Conservation (phyloP, 2,329 filamentous ascomycete genomes). For the Pseudocercospora eumusae region DNA sequence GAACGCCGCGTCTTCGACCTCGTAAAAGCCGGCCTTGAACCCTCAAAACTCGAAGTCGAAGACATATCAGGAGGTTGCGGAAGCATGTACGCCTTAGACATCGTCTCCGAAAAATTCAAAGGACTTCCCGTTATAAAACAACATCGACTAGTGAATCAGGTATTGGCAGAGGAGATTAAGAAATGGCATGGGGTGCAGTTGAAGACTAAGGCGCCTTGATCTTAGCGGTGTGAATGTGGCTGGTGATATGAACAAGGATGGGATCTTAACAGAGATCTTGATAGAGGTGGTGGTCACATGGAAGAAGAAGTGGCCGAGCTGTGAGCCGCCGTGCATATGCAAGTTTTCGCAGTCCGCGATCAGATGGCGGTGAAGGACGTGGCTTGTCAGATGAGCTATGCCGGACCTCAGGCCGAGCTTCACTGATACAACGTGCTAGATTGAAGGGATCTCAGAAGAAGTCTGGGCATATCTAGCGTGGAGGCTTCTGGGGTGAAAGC, state of each 20-base stretch:
- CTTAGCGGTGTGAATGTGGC: not conserved
- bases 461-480: too few species aligned
- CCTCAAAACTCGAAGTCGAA: conserved; percentile 59
- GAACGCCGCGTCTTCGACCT: conserved; percentile 53
- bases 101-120: conserved; percentile 69
- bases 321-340: not conserved
- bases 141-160: conserved; percentile 75
- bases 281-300: not conserved
- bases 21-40: conserved; percentile 46
- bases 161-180: conserved; percentile 74
- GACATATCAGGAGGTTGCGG: conserved; percentile 84
- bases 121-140: conserved; percentile 75
- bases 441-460: not conserved
- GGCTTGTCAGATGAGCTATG: not conserved
- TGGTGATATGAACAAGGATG: not conserved
- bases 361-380: not conserved
- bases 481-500: too few species aligned
- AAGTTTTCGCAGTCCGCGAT: not conserved
- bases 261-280: too few species aligned
- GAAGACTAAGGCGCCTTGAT: conserved; percentile 61
- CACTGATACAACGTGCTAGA: not conserved
- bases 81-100: conserved; percentile 83
- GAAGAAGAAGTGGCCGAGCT: too few species aligned
- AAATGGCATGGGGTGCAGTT: conserved; percentile 82
- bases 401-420: not conserved